Evolutionary conservation across 306 rosid species (phyloP), one percentile per base, ranked within the genome.

Genomic region (Fragaria nilgerrensis): DNA sequence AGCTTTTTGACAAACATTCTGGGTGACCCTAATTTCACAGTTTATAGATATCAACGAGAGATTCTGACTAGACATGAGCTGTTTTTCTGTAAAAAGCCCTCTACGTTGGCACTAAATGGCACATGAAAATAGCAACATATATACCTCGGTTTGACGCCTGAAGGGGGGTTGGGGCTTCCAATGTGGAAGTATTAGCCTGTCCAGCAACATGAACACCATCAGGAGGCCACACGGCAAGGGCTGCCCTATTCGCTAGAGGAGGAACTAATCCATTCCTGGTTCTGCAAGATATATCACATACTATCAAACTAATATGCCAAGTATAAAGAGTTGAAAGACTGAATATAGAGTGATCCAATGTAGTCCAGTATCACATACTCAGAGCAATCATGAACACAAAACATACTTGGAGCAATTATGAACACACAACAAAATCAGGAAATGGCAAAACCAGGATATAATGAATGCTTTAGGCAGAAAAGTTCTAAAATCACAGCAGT

Each of bases 141-240:
- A 56, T 82, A 92, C 97, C 90, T 72, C 77, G 89, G 75, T 83
- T 65, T 76, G 80, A 83, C 66, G 68, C 75, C 65, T 34, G 89
- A 81, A 75, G 64, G 27, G 83, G 75, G 74, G 71, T 81, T 23
- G 71, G 68, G 22, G 47, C 70, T 56, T 55, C 89, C 64, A 74
- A 23, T 8, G 43, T 74, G 67, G 84, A 59, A 82, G 49, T 82
- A 78, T n/a, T 78, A 34, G 59, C 50, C 19, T 47, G 75, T 58
- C 80, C 84, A 45, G 61, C 65, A 81, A 62, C 76, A 82, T 73
- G 87, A 58, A 72, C 88, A 76, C 73, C 70, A 69, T 76, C 75
- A 39, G 89, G 75, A 74, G 92, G 89, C 98, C 97, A 95, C 68
- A 97, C 97, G 75, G 97, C 96, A 86, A 72, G 87, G 62, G 97